Base-by-base conservation (phyloP, 352 stramenopile genomes). In the Pythium sp. region DNA sequence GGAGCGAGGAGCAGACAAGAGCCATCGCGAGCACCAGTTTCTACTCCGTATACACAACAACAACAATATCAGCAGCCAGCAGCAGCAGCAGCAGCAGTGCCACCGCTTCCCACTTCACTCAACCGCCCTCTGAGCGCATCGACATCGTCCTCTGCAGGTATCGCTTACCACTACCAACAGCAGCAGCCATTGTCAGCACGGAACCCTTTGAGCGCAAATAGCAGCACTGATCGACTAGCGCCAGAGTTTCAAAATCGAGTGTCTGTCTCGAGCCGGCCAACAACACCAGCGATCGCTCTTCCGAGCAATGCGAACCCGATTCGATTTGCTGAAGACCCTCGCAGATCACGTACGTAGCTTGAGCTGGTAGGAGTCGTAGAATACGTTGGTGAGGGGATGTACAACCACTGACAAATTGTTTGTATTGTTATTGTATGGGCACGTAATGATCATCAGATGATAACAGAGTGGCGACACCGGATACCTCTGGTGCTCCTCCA, bases 261-360 rank as follows among this genome's bases (percentile, higher is more conserved):
- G 15, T 64, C 54, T 43, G 64, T 57, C 49, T 71, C 58, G 28
- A 77, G 18, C 38, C 75, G 73, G 6, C 77, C 71, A 28, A 55
- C 56, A 26, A 82, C 77, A 36, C 73, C 74, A 28, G 74, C 69
- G 20, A 47, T 53, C 24, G 51, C 55, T 43, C 24, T 66, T 14
- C 47, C 32, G 26, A 46, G 34, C 12, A 58, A 43, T 36, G 61
- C 26, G 14, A 60, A 67, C 26, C 15, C 56, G 20, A 14, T 43
- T 6, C 61, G 43, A 24, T 59, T 46, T 20, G 51, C 60, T 57
- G 72, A 81, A 55, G 72, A 77, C 3, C 34, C 64, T 49, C 58
- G 64, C 30, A 53, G 46, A 64, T 70, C 59, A 58, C n/a, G 65
- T 72, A 67, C 36, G 41, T 3, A 15, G 11, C 12, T 30, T 12